These are phyloP conservation scores for Arctium minus DNA, from an alignment of 129 eudicot genomes.

Conservation along the genomic window DNA sequence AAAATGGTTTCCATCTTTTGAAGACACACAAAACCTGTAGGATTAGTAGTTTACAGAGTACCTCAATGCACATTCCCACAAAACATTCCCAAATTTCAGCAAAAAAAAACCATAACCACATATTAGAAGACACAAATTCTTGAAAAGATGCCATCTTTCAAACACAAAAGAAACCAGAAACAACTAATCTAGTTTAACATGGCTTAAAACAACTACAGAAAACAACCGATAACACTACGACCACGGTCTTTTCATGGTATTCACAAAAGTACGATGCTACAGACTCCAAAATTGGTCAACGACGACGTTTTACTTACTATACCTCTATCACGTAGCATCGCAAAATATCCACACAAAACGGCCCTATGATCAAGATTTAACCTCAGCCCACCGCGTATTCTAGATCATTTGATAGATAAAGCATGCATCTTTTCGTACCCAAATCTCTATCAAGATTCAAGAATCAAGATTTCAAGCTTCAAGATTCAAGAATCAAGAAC, in stretches of 20 bases:
- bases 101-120: constrained; percentile 4
- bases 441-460: neutral
- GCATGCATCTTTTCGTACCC: neutral
- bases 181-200: neutral
- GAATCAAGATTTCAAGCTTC: neutral
- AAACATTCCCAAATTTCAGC: constrained; percentile 1
- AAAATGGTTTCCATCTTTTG: neutral
- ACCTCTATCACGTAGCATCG: neutral
- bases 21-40: neutral
- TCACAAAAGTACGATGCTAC: constrained; percentile 4
- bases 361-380: constrained; percentile 19
- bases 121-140: neutral
- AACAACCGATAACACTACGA: neutral
- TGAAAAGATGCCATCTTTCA: neutral
- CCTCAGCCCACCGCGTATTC: constrained; percentile 33
- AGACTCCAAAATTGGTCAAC: constrained; percentile 14
- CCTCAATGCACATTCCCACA: neutral
- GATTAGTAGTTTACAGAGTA: neutral
- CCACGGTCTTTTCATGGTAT: neutral
- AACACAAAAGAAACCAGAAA: neutral
- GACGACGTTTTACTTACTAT: neutral
- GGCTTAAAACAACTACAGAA: neutral
- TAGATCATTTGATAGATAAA: constrained; percentile 19
- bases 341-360: neutral
- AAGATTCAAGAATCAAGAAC: neutral